Base-by-base conservation (phyloP, 192 early-diverging fungal species). In the Funneliformis mosseae region DNA sequence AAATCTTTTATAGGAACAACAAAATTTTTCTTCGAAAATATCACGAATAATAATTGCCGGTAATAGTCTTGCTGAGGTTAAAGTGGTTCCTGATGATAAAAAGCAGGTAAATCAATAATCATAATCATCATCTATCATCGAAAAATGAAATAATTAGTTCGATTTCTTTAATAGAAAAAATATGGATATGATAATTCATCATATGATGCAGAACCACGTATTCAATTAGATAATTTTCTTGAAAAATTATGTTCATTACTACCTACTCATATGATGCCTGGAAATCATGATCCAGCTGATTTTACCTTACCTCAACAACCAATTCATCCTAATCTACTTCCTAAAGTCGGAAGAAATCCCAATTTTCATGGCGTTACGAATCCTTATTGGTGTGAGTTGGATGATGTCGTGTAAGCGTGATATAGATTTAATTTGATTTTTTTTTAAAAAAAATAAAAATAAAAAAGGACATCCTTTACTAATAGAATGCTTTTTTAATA, bases 271-370 rank as follows among this genome's bases (percentile, higher is more conserved):
- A 63, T 99, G 23, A 91, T 98, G 90, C 93, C 98, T 5, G 98
- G 98, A 16, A 66, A 76, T 0, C 71, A 83, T 18, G 98, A 99
- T 74, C 96, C 96, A 8, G 87, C 94, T 4, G 93, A 89, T 81
- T 80, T 81, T 14, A 89, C 92, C 23, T 82, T 98, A 68, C 98
- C 98, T 43, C 98, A 99, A 81, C 94, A 96, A 75, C 92, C 97
- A 0, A 83, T 98, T 45, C 92, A 93, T 64, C 87, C 78, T 11
- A 87, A 92, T 69, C 76, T 99, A 50, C 93, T 98, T 67, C 87
- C 88, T 4, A 88, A 85, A 16, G 84, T 94, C 25, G 59, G 80
- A 11, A 78, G 84, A 73, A 91, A 87, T 59, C 91, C 92, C 7
- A 91, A 88, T 11, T 95, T 97, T 78, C 77, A 86, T 11, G 81